These are phyloP conservation scores for Whalleya microplaca DNA, from an alignment of 2,329 filamentous ascomycete genomes.

Conservation along the genomic window DNA sequence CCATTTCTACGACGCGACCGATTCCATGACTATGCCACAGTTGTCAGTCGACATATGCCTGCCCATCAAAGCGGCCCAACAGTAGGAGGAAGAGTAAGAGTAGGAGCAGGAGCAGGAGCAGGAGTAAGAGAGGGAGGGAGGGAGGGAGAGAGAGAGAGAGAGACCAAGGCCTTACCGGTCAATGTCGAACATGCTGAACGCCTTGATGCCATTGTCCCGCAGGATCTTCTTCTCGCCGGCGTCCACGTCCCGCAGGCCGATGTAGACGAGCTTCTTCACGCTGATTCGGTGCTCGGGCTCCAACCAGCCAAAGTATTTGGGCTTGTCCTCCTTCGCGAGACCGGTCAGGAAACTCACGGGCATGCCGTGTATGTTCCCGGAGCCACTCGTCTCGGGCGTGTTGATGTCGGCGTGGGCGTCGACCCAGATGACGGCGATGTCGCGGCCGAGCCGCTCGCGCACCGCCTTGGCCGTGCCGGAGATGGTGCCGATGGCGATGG, in stretches of 20 bases:
- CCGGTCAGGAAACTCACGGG: conserved; percentile 91
- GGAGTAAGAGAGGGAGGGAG: neutral
- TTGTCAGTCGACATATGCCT: neutral
- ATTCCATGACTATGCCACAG: conserved; percentile 74
- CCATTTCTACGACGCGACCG: conserved; percentile 96
- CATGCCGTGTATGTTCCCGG: conserved; percentile 98
- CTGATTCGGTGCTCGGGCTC: conserved; percentile 70
- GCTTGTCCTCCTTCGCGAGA: conserved; percentile 73
- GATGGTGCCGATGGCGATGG: conserved; percentile 92
- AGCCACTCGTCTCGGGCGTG: conserved; percentile 85
- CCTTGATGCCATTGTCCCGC: conserved; percentile 86
- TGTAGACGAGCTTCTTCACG: conserved; percentile 90
- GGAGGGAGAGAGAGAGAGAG: neutral
- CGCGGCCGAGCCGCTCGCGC: conserved; percentile 77
- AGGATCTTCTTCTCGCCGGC: conserved; percentile 91
- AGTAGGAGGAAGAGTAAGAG: too few species aligned
- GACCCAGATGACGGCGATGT: conserved; percentile 97
- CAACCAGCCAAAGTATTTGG: conserved; percentile 90
- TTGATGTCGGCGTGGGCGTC: conserved; percentile 99
- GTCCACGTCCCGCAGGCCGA: conserved; percentile 92
- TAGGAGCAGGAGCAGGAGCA: neutral
- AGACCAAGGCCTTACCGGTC: conserved; percentile 66
- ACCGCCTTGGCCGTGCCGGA: conserved; percentile 85
- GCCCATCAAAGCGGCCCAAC: neutral
- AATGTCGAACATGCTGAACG: conserved; percentile 98